Evolutionary conservation across 2,329 filamentous ascomycete species (phyloP), one percentile per base, ranked within the genome.

Genomic region (Metarhizium anisopliae): DNA sequence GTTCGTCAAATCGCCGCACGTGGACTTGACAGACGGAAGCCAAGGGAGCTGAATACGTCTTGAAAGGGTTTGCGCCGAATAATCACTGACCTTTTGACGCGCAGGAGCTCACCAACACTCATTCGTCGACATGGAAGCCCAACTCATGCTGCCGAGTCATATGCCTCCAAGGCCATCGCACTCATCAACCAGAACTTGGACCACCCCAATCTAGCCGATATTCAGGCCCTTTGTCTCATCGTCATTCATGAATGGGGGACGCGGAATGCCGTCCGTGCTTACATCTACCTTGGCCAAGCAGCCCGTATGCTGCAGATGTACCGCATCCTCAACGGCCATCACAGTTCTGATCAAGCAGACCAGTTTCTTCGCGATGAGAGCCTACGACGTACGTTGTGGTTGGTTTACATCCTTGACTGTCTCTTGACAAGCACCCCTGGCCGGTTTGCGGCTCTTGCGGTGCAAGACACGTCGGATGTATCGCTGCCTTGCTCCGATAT

Each of bases 241-340:
- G 79, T 82, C 60, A 81, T 84, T 53, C 81, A 84, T 61, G 81
- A 84, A 68, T 84, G 81, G 81, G 81, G 81, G 51, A 79, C 77
- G 56, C 71, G 81, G 47, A 83, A 83, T 66, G 81, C 81, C 42
- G 79, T 84, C 35, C 79, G 81, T 18, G 81, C 81, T 59, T 84
- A 84, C 72, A 78, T 83, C 66, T 83, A 83, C 64, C 74, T 84
- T 29, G 81, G 81, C 59, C 81, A 84, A 64, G 81, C 81, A 36
- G 77, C 80, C n/a, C 79, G 81, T 57, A 83, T 84, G 80, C 75
- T 81, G 36, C 81, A 84, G 69, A 84, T 84, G 81, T 83, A 79
- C 62, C 76, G 80, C 59, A 79, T 84, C 55, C 75, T 84, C 50
- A 79, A 82, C 61, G 75, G 74, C 45, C 80, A 82, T 61, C 76